Evolutionary conservation across 768 basidiomycete genomes (phyloP).

Genomic region (Tylopilus sp.): DNA sequence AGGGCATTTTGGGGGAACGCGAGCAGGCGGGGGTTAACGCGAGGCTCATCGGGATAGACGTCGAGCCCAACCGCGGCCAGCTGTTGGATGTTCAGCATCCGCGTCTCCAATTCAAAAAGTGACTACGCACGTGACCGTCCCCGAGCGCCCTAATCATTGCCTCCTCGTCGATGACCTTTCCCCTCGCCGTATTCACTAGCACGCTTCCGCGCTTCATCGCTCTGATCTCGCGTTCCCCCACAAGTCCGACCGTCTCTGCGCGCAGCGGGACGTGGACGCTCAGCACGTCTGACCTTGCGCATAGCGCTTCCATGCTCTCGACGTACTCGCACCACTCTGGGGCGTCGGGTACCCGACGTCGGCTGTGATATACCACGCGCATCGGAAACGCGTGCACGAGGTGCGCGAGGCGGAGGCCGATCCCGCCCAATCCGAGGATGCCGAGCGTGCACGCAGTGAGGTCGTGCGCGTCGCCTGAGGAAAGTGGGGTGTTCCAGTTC

Average conservation of each 20-base stretch:
- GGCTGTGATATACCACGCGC: constrained; percentile 83
- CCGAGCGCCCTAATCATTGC: constrained; percentile 83
- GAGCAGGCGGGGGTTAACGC: constrained; percentile 72
- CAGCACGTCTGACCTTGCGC: constrained; percentile 74
- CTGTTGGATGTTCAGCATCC: too few relatives aligned
- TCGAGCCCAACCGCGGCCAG: constrained; percentile 61
- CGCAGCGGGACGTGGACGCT: constrained; percentile 84
- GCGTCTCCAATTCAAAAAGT: background rate
- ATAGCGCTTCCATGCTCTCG: constrained; percentile 57
- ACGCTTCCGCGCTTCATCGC: constrained; percentile 73
- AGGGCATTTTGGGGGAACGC: constrained; percentile 78
- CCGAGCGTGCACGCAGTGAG: constrained; percentile 66
- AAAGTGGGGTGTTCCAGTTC: constrained; percentile 57
- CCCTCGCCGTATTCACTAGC: constrained; percentile 84
- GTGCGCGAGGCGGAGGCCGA: constrained; percentile 67
- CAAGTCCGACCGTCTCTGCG: constrained; percentile 64
- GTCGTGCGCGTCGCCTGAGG: constrained; percentile 53
- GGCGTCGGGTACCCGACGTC: constrained; percentile 47
- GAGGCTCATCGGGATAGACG: constrained; percentile 82
- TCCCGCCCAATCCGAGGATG: constrained; percentile 75
- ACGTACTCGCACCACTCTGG: constrained; percentile 81
- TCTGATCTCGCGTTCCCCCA: constrained; percentile 73
- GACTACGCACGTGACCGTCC: constrained; percentile 73
- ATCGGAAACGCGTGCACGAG: constrained; percentile 81
- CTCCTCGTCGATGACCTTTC: constrained; percentile 83